A percentile compares a stretch with the other conserved stretches of the same genome.
Conservation (phyloP, 768 basidiomycete species). For the Hebeloma cylindrosporum region DNA sequence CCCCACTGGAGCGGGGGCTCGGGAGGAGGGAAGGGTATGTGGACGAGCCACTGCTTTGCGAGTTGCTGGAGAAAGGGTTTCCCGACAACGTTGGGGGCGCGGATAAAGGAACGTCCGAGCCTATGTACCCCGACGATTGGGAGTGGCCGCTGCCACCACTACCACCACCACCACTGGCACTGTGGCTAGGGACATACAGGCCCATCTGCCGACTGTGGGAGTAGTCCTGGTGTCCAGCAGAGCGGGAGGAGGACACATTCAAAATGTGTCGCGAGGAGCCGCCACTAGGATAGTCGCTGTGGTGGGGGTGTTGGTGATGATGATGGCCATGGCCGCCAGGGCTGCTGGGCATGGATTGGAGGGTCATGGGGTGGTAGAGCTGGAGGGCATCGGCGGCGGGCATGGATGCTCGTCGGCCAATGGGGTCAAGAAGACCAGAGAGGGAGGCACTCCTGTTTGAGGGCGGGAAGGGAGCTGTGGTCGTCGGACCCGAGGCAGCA, state of each 20-base stretch:
- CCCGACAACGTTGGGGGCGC: conserved; percentile 50
- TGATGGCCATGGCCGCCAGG: conserved; percentile 39
- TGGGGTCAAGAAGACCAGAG: conserved; percentile 40
- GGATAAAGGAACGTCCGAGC: conserved; percentile 50
- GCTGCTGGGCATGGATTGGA: conserved; percentile 56
- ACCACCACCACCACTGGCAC: conserved; percentile 45
- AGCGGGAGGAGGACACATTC: conserved; percentile 38
- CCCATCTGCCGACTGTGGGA: conserved; percentile 37
- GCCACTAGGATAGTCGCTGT: conserved; percentile 41
- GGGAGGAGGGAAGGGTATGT: conserved; percentile 38
- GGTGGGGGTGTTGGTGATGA: conserved; percentile 43
- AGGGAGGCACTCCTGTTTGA: conserved; percentile 44
- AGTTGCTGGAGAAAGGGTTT: conserved; percentile 39
- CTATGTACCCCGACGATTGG: conserved; percentile 36
- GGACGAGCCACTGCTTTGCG: conserved; percentile 31
- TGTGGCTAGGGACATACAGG: conserved; percentile 37
- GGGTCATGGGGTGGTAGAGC: conserved; percentile 77
- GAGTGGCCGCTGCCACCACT: conserved; percentile 28
- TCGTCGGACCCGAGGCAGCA: conserved; percentile 73
- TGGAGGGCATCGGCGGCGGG: conserved; percentile 67
- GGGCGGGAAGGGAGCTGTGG: conserved; percentile 70
- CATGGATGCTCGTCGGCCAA: conserved; percentile 63
- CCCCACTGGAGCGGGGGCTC: conserved; percentile 39
- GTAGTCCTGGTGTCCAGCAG: conserved; percentile 32
- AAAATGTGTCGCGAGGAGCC: conserved; percentile 47